Base-by-base conservation (phyloP, 2,329 filamentous ascomycete genomes). In the Phaeomoniella chlamydospora region DNA sequence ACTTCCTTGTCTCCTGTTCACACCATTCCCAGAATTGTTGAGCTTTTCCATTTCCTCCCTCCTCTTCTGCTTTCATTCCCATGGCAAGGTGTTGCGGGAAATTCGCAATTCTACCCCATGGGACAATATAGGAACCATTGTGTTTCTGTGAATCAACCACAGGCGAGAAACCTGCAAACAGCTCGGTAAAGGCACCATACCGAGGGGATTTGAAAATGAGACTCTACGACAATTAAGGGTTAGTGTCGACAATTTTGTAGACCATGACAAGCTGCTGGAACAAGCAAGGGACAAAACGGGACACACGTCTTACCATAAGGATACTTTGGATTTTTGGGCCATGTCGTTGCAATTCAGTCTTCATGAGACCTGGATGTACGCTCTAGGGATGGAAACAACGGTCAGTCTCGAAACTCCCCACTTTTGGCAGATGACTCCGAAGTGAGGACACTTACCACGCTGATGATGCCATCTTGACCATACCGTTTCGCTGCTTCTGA, bases 181-280 rank as follows among this genome's bases (percentile, higher is more conserved):
- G 43, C 39, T 64, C 56, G 0, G 67, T 67, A 44, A 67, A 69
- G 0, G 64, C 65, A 0, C 66, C 67, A 34, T 59, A 48, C 2
- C 54, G 39, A 3, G 55, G 19, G 5, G 41, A 39, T 1, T 40
- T 43, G 34, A 52, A 41, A 18, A 54, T 46, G 18, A 33, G 15
- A 33, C 40, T 33, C 15, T 26, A 15, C 14, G 18, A 36, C 22
- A 17, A 56, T 48, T 6, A 56, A 37, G 0, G 49, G n/a, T 0
- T 56, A 50, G 36, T 54, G 46, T 14, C 46, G 39, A 37, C 46
- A 18, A 48, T 47, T 1, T 52, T 46, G 16, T 40, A 45, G 15
- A 58, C 38, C 37, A 57, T 57, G 4, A 58, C 59, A 0, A 56
- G 56, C 40, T 58, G 57, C 18, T 51, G 12, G n/a, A n/a, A n/a